Conservation (phyloP, 2,329 filamentous ascomycete species). For the Calonectria multiphialidica region DNA sequence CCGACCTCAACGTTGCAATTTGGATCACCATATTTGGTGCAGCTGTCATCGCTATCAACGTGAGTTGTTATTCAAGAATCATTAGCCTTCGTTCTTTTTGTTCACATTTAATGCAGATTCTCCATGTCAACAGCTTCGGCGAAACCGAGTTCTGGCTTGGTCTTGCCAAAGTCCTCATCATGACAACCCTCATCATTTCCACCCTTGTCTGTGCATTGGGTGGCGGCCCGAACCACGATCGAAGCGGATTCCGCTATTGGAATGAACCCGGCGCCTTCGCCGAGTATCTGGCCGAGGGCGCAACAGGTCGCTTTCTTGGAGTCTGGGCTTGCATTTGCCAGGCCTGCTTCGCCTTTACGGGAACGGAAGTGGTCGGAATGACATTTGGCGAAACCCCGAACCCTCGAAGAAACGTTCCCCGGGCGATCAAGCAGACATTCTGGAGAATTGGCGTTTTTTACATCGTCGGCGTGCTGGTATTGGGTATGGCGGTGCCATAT, state of each 20-base stretch:
- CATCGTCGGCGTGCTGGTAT: constrained; percentile 35
- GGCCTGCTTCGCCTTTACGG: constrained; percentile 51
- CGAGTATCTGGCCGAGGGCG: constrained; percentile 48
- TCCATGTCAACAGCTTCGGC: constrained; percentile 56
- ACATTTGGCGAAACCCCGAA: constrained; percentile 40
- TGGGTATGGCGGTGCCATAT: constrained; percentile 44
- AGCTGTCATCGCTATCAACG: constrained; percentile 49
- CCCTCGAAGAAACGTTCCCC: constrained; percentile 38
- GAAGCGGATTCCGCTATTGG: constrained; percentile 59
- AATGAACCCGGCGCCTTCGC: constrained; percentile 56
- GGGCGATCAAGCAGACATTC: constrained; percentile 40
- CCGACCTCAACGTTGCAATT: constrained; percentile 52
- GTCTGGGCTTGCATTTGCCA: constrained; percentile 54
- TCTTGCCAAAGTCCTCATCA: constrained; percentile 58
- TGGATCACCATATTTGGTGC: constrained; percentile 52
- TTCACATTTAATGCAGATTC: constrained; percentile 36
- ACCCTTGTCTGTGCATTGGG: constrained; percentile 51
- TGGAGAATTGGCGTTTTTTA: constrained; percentile 44
- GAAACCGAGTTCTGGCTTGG: constrained; percentile 64
- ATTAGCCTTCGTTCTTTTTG: fast-evolving
- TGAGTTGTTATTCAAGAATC: not conserved
- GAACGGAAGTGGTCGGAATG: constrained; percentile 30
- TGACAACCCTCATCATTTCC: constrained; percentile 51
- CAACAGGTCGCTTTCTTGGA: constrained; percentile 53
- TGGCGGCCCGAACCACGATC: constrained; percentile 51